These are phyloP conservation scores for Viridothelium virens DNA, from an alignment of 495 filamentous ascomycete species.

Conservation along the genomic window DNA sequence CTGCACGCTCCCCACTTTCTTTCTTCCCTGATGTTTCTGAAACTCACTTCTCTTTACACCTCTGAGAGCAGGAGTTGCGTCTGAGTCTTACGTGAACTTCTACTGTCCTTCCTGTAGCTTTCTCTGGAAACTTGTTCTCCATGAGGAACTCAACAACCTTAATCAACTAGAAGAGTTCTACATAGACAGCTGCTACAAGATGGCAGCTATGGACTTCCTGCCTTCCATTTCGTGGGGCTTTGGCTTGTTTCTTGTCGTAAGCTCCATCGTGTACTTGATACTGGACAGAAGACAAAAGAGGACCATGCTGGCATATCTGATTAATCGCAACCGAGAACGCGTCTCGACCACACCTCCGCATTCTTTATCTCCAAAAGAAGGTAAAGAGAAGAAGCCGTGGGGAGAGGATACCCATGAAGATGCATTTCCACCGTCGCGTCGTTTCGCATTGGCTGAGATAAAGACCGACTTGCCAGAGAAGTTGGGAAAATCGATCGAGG, in stretches of 20 bases:
- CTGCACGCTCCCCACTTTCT: too few species aligned
- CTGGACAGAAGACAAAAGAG: conserved; percentile 16
- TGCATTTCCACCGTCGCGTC: conserved; percentile 50
- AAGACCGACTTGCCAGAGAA: conserved; percentile 21
- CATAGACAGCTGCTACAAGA: not conserved
- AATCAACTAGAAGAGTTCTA: too few species aligned
- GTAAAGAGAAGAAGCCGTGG: conserved; percentile 28
- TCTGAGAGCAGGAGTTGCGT: not conserved
- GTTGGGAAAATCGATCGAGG: conserved; percentile 21
- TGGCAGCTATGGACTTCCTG: not conserved
- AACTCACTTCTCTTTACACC: not conserved
- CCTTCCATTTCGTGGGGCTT: not conserved
- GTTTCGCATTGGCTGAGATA: conserved; percentile 42
- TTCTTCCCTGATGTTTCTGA: too few species aligned
- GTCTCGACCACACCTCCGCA: conserved; percentile 48
- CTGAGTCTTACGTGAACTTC: not conserved
- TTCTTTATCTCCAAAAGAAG: conserved; percentile 49
- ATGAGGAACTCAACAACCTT: too few species aligned
- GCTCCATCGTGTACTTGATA: not conserved
- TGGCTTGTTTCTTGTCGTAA: not conserved
- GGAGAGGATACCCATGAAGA: conserved; percentile 38
- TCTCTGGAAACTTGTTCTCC: not conserved
- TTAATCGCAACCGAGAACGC: conserved; percentile 23
- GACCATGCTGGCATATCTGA: conserved; percentile 14
- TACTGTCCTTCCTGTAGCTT: not conserved